These are phyloP conservation scores for Ramichloridium luteum DNA, from an alignment of 2,329 filamentous ascomycete genomes.

Conservation along the genomic window DNA sequence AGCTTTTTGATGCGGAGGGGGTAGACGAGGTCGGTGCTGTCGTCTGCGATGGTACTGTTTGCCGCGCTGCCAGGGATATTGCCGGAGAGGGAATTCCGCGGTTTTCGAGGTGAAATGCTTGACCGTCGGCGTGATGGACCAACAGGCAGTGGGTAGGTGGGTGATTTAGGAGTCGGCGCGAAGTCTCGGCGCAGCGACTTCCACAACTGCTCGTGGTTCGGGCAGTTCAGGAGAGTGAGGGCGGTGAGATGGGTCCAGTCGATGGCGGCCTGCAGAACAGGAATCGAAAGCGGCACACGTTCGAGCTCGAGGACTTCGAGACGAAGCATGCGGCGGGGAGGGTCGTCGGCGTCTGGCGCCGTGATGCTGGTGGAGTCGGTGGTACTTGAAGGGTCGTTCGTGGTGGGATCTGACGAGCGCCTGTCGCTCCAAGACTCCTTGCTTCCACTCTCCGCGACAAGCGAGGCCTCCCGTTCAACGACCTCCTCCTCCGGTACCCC, in stretches of 20 bases:
- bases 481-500: no score
- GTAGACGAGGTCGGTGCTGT: conserved; percentile 28
- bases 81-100: conserved; percentile 9
- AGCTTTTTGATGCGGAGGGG: conserved; percentile 61
- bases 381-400: not conserved
- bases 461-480: not conserved
- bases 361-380: not conserved
- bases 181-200: conserved; percentile 51
- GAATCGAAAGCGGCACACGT: conserved; percentile 58
- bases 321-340: conserved; percentile 44
- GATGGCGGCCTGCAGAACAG: conserved; percentile 56
- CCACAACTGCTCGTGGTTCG: conserved; percentile 64
- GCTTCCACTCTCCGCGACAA: not conserved
- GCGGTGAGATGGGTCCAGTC: conserved; percentile 63
- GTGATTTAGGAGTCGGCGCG: conserved; percentile 26
- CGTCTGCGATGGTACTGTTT: no score
- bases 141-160: conserved; percentile 27
- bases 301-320: conserved; percentile 66
- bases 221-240: conserved; percentile 62
- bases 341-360: conserved; percentile 1
- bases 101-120: conserved; percentile 21
- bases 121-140: conserved; percentile 17
- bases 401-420: no score
- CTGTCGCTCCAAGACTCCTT: no score
- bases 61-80: no score